Conservation (phyloP, 2,329 filamentous ascomycete genomes). For the Zymoseptoria crescenta region DNA sequence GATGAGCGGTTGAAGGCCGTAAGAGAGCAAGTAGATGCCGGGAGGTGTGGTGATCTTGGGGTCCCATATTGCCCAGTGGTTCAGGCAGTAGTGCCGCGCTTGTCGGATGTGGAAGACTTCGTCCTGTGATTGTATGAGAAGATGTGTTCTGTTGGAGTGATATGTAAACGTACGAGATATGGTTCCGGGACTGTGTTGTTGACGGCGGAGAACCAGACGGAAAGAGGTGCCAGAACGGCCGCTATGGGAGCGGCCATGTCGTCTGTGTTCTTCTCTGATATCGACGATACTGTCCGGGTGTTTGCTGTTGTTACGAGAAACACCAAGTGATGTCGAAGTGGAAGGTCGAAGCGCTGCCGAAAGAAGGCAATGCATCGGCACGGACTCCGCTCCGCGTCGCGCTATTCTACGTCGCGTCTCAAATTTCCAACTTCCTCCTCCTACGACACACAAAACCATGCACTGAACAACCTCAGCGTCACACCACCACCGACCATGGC, state of each 20-base stretch:
- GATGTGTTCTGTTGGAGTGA: constrained; percentile 13
- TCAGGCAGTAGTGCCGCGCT: constrained; percentile 75
- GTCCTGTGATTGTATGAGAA: constrained; percentile 48
- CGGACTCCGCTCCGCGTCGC: neutral
- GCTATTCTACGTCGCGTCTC: neutral
- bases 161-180: constrained; percentile 45
- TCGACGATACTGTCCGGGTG: no score
- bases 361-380: neutral
- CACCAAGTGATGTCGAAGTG: neutral
- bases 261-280: neutral
- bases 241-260: constrained; percentile 17
- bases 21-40: constrained; percentile 52
- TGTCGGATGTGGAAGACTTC: constrained; percentile 87
- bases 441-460: neutral
- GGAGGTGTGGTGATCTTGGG: constrained; percentile 96
- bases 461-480: neutral
- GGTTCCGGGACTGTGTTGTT: constrained; percentile 46
- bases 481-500: constrained; percentile 41
- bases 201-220: constrained; percentile 32
- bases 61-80: constrained; percentile 74
- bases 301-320: no score
- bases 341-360: neutral
- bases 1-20: constrained; percentile 30
- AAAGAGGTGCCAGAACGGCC: constrained; percentile 16
- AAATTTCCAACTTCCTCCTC: no score